phyloP scores from a whole-genome alignment of 2,329 filamentous ascomycete genomes.

The Aspergillus sojae region DNA sequence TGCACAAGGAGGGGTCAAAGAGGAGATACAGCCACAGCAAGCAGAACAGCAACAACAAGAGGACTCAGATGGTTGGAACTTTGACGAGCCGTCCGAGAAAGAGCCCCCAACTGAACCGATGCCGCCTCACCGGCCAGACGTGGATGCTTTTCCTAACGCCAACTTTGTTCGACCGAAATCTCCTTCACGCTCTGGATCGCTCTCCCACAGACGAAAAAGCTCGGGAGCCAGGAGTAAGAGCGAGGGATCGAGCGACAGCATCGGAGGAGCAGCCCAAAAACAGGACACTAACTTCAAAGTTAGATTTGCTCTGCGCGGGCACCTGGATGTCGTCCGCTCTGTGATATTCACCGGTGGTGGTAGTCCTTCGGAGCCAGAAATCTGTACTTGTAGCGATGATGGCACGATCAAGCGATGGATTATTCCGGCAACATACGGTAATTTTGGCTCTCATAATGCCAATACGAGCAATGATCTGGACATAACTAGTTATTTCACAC shows the following conservation, averaged over 20 bases:
- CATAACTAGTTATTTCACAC: slow-evolving; percentile 90
- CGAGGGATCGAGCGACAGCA: slow-evolving; percentile 66
- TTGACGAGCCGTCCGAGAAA: slow-evolving; percentile 73
- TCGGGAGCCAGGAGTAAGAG: slow-evolving; percentile 71
- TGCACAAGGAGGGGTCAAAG: slow-evolving; percentile 50
- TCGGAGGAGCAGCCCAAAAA: slow-evolving; percentile 50
- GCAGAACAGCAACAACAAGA: slow-evolving; percentile 49
- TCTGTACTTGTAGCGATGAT: slow-evolving; percentile 94
- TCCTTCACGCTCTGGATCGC: slow-evolving; percentile 65
- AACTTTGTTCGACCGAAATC: slow-evolving; percentile 79
- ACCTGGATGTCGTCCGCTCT: slow-evolving; percentile 89
- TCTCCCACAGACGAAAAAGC: slow-evolving; percentile 76
- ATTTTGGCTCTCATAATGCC: slow-evolving; percentile 54
- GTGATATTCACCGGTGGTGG: slow-evolving; percentile 97
- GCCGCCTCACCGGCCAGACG: slow-evolving; percentile 72
- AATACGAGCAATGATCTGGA: slow-evolving; percentile 77
- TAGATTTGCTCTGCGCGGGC: slow-evolving; percentile 85
- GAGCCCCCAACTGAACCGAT: slow-evolving; percentile 45
- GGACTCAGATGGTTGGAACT: slow-evolving; percentile 85
- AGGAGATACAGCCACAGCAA: slow-evolving; percentile 48
- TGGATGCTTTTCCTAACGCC: slow-evolving; percentile 81
- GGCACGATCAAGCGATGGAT: slow-evolving; percentile 97
- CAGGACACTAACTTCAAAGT: slow-evolving; percentile 85
- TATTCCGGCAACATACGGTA: slow-evolving; percentile 78
- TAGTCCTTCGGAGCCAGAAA: slow-evolving; percentile 92